These are phyloP conservation scores for Russula brevipes DNA, from an alignment of 768 basidiomycete species.

Conservation along the genomic window DNA sequence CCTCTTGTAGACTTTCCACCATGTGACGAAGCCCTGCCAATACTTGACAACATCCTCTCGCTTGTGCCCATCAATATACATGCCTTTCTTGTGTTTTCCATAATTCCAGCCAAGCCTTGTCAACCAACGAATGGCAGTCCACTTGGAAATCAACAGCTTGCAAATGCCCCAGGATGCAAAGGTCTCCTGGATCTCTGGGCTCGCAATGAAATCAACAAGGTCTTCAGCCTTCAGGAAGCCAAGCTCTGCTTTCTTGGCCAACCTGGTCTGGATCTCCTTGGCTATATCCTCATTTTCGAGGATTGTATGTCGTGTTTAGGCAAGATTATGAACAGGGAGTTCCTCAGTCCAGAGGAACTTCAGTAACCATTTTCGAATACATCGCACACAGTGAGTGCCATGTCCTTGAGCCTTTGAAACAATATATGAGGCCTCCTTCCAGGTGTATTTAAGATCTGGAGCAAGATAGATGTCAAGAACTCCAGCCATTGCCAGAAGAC, in stretches of 20 bases:
- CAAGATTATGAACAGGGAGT: background rate
- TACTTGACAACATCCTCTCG: too few species aligned
- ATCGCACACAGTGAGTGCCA: accelerated
- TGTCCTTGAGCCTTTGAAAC: background rate
- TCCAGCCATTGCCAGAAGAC: background rate
- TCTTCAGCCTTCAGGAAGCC: background rate
- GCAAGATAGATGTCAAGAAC: background rate
- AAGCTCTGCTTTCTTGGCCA: background rate
- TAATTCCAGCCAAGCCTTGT: too few species aligned
- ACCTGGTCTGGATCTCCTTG: background rate
- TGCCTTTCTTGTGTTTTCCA: too few species aligned
- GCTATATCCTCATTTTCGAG: background rate
- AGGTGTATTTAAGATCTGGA: background rate
- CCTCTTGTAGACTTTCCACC: too few species aligned
- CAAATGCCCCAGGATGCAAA: constrained; percentile 34
- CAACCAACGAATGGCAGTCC: too few species aligned
- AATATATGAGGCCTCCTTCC: background rate
- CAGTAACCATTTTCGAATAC: background rate
- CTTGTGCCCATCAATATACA: too few species aligned
- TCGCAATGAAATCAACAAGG: background rate
- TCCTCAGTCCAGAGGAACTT: background rate
- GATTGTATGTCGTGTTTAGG: background rate
- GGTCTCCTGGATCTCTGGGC: constrained; percentile 28
- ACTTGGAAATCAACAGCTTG: constrained; percentile 26
- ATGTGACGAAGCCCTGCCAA: too few species aligned